These are phyloP conservation scores for Lineolata rhizophorae DNA, from an alignment of 495 filamentous ascomycete species.

Conservation along the genomic window DNA sequence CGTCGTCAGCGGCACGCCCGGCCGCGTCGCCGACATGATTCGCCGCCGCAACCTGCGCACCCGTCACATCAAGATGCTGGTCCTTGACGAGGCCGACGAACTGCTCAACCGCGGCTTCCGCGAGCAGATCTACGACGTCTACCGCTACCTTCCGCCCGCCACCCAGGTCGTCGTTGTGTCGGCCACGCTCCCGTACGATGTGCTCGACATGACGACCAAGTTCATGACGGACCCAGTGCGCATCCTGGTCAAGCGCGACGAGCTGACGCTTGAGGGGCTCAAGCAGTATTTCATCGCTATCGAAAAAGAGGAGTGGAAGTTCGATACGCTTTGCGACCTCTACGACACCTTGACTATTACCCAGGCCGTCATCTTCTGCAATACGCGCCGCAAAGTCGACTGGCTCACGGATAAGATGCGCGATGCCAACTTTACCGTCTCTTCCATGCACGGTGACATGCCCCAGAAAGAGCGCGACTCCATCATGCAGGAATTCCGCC, in stretches of 20 bases:
- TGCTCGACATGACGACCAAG: slow-evolving; percentile 97
- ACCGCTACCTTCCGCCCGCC: slow-evolving; percentile 82
- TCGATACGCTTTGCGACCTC: slow-evolving; percentile 97
- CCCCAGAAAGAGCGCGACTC: slow-evolving; percentile 90
- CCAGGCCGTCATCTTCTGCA: slow-evolving; percentile 99
- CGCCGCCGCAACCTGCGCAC: slow-evolving; percentile 85
- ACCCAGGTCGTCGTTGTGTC: slow-evolving; percentile 97
- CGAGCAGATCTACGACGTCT: slow-evolving; percentile 99
- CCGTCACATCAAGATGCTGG: slow-evolving; percentile 94
- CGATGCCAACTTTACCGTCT: slow-evolving; percentile 94
- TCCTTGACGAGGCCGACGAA: slow-evolving; percentile 95
- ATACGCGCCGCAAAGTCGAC: slow-evolving; percentile 97
- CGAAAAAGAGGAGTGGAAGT: slow-evolving; percentile 99
- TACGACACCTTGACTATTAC: slow-evolving; percentile 99
- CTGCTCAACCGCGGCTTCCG: slow-evolving; percentile 76
- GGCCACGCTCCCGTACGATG: slow-evolving; percentile 91
- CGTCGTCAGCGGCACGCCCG: slow-evolving; percentile 88
- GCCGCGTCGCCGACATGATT: slow-evolving; percentile 97
- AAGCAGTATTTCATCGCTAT: slow-evolving; percentile 99
- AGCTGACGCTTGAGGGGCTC: slow-evolving; percentile 91
- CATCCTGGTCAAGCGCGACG: slow-evolving; percentile 98
- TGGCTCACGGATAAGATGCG: slow-evolving; percentile 99
- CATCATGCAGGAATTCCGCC: slow-evolving; percentile 98
- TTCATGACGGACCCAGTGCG: slow-evolving; percentile 99
- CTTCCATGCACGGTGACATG: slow-evolving; percentile 98